A percentile compares a stretch with the other conserved stretches of the same genome.
Conservation (phyloP, 2,329 filamentous ascomycete genomes). For the Emmonsia crescens region DNA sequence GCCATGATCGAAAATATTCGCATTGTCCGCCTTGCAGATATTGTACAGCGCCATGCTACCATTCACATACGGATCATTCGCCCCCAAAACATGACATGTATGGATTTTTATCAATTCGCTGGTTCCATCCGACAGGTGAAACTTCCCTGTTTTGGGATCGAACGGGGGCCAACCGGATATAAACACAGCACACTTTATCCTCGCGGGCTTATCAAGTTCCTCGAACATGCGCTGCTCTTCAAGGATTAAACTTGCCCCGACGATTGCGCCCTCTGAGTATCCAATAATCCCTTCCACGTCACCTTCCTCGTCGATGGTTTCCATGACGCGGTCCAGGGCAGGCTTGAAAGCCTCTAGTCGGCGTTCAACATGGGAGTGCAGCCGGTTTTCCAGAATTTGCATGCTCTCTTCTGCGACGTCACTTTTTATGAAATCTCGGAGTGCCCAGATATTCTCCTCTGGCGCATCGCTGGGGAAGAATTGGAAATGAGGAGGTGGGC, state of each 20-base stretch:
- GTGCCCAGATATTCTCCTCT: neutral
- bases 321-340: neutral
- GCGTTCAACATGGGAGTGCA: neutral
- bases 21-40: slow-evolving; percentile 33
- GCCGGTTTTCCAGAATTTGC: neutral
- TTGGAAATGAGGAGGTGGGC: neutral
- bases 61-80: slow-evolving; percentile 31
- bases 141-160: slow-evolving; percentile 5
- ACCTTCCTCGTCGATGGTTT: slow-evolving; percentile 1
- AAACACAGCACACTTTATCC: slow-evolving; percentile 4
- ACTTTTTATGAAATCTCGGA: neutral
- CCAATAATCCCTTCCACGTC: slow-evolving; percentile 4
- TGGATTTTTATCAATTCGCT: slow-evolving; percentile 16
- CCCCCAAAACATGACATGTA: slow-evolving; percentile 25
- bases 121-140: slow-evolving; percentile 14
- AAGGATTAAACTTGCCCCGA: neutral
- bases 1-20: slow-evolving; percentile 35
- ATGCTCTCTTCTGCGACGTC: neutral
- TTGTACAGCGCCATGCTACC: slow-evolving; percentile 33
- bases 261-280: slow-evolving; percentile 1
- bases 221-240: neutral
- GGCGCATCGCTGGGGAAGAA: neutral
- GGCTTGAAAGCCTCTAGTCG: neutral
- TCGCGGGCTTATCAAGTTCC: neutral
- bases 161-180: slow-evolving; percentile 4